A percentile compares a stretch with the other conserved stretches of the same genome.
Evolutionary conservation across 1,284 basidiomycete genomes (phyloP).

Genomic region (Cutaneotrichosporon cutaneum): DNA sequence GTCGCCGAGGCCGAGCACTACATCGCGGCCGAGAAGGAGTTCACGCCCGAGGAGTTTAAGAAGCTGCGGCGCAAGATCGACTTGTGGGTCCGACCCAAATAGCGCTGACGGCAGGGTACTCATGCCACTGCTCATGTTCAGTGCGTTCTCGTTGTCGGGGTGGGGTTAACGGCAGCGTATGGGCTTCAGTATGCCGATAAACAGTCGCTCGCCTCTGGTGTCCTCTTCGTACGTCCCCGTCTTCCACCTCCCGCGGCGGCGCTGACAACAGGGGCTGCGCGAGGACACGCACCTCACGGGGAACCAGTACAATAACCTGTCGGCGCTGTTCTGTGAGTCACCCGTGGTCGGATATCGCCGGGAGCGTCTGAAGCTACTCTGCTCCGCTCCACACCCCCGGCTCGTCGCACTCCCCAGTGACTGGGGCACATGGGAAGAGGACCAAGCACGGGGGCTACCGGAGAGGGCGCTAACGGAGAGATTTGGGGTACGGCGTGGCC

Average conservation of each 20-base stretch:
- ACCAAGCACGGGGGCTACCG: too few species aligned
- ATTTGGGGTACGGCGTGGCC: constrained; percentile 29
- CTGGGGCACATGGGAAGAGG: too few species aligned
- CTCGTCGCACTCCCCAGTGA: too few species aligned
- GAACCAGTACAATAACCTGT: constrained; percentile 27
- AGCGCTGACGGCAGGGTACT: neutral
- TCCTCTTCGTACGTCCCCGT: constrained; percentile 23
- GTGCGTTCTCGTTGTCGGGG: neutral
- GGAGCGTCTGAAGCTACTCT: too few species aligned
- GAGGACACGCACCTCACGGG: constrained; percentile 24
- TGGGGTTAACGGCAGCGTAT: constrained; percentile 1
- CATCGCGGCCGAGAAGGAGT: constrained; percentile 3
- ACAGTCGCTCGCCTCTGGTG: constrained; percentile 23
- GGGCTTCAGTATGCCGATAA: constrained; percentile 23
- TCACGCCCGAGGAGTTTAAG: constrained; percentile 18
- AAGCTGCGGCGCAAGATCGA: constrained; percentile 19
- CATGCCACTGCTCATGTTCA: constrained; percentile 22
- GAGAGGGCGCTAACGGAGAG: neutral
- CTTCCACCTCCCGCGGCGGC: neutral
- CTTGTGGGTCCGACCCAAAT: neutral
- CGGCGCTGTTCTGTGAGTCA: constrained; percentile 21
- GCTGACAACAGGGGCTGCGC: constrained; percentile 11
- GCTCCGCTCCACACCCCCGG: too few species aligned
- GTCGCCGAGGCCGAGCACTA: constrained; percentile 5
- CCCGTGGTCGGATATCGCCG: too few species aligned